A percentile compares a stretch with the other conserved stretches of the same genome.
These are phyloP conservation scores for Sarocladium brachiariae DNA, from an alignment of 2,329 filamentous ascomycete species.

Conservation along the genomic window DNA sequence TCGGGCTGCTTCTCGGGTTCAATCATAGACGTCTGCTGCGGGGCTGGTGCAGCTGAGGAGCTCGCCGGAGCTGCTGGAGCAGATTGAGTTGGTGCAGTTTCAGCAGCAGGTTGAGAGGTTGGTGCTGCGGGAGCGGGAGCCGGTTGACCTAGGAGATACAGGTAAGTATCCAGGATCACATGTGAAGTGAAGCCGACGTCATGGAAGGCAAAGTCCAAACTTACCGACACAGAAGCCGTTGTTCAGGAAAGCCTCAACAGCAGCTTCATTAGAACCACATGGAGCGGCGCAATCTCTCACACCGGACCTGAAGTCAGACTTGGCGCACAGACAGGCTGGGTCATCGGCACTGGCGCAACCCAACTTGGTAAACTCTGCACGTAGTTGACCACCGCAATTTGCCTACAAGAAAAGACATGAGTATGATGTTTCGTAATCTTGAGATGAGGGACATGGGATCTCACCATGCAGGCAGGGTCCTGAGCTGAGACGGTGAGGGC, in stretches of 20 bases:
- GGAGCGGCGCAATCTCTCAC: slow-evolving; percentile 32
- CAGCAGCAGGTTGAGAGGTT: slow-evolving; percentile 3
- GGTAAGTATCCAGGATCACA: slow-evolving; percentile 5
- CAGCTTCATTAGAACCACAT: slow-evolving; percentile 18
- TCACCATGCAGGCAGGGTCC: slow-evolving; percentile 24
- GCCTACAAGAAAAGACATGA: not conserved
- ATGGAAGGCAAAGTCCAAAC: not conserved
- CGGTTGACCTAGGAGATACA: slow-evolving; percentile 5
- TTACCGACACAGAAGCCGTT: slow-evolving; percentile 9
- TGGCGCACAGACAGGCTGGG: slow-evolving; percentile 33
- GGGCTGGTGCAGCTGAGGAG: not conserved
- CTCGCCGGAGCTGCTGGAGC: not conserved
- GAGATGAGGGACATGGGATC: slow-evolving; percentile 12
- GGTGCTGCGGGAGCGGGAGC: slow-evolving; percentile 9
- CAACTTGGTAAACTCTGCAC: slow-evolving; percentile 16
- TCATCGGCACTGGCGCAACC: slow-evolving; percentile 23
- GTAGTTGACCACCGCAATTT: slow-evolving; percentile 16
- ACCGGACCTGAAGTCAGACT: slow-evolving; percentile 26
- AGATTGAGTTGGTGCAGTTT: slow-evolving; percentile 2
- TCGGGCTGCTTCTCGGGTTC: not conserved
- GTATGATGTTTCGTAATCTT: not conserved
- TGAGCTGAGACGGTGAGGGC: slow-evolving; percentile 20
- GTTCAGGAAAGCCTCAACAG: not conserved
- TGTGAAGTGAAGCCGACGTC: not conserved
- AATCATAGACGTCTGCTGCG: not conserved